Evolutionary conservation across 345 rosid genomes (phyloP).

Genomic region (Camelina laxa): DNA sequence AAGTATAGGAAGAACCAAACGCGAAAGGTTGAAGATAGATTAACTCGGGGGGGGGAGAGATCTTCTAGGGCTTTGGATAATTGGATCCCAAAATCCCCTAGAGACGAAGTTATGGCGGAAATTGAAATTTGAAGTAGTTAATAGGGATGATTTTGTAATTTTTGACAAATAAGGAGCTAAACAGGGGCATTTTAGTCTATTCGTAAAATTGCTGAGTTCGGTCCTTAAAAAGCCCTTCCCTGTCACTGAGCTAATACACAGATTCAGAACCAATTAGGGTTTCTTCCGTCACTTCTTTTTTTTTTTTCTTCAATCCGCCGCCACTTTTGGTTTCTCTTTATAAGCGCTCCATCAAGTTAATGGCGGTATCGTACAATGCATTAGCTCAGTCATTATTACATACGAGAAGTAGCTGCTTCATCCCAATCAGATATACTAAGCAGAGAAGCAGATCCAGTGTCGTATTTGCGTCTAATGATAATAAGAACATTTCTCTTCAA

Average conservation of each 20-base stretch:
- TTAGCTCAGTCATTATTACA: constrained; percentile 23
- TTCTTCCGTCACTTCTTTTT: neutral
- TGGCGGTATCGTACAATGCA: constrained; percentile 35
- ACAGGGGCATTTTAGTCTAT: constrained; percentile 15
- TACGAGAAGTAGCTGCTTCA: constrained; percentile 29
- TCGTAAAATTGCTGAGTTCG: neutral
- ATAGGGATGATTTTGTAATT: neutral
- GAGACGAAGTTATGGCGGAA: constrained; percentile 10
- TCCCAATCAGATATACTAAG: constrained; percentile 19
- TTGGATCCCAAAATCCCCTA: neutral
- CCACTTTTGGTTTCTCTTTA: neutral
- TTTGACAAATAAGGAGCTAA: fast-evolving
- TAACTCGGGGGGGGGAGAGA: constrained; percentile 16
- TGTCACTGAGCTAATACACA: neutral
- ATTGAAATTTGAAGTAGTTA: neutral
- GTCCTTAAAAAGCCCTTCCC: constrained; percentile 29
- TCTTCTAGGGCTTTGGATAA: constrained; percentile 34
- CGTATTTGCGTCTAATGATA: constrained; percentile 32
- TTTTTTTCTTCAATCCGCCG: constrained; percentile 19
- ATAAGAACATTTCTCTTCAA: constrained; percentile 38
- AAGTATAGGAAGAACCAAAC: constrained; percentile 3
- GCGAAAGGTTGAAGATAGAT: neutral
- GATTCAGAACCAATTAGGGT: constrained; percentile 32
- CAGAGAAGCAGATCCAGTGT: constrained; percentile 37
- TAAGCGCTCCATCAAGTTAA: constrained; percentile 1